A percentile compares a stretch with the other conserved stretches of the same genome.
Conservation (phyloP, 225 moss, liverwort and hornwort species). For the Marchantia polymorpha region DNA sequence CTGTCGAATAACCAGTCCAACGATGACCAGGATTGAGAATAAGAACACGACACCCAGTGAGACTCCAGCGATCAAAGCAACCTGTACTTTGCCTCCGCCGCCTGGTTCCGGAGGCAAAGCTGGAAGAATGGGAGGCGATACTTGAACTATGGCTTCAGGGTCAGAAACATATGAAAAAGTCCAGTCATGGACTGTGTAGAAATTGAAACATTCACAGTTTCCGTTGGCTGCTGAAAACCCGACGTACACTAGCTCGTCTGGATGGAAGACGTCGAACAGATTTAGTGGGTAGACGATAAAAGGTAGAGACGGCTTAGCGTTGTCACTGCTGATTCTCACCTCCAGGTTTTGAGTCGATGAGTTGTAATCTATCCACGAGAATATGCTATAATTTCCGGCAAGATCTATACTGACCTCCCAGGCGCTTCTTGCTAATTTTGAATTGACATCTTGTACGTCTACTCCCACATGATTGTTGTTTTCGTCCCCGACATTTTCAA, state of each 20-base stretch:
- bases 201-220: neutral
- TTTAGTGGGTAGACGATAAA: neutral
- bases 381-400: neutral
- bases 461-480: constrained; percentile 3
- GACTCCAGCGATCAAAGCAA: too few species aligned
- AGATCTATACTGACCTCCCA: neutral
- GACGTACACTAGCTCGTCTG: neutral
- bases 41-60: too few species aligned
- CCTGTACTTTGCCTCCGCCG: too few species aligned
- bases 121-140: too few species aligned
- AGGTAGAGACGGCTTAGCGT: neutral
- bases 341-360: neutral
- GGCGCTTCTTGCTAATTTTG: neutral
- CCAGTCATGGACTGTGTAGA: constrained; percentile 7
- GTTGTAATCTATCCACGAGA: constrained; percentile 13
- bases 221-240: constrained; percentile 11
- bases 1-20: too few species aligned
- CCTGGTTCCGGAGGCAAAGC: too few species aligned
- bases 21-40: too few species aligned
- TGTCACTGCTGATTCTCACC: constrained; percentile 1
- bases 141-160: neutral
- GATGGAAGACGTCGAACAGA: neutral
- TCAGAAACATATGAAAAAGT: too few species aligned
- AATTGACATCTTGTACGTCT: neutral
- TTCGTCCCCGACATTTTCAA: neutral